Evolutionary conservation across 805 yeast species (phyloP), one percentile per base, ranked within the genome.

Genomic region (Wickerhamiella siamensis): DNA sequence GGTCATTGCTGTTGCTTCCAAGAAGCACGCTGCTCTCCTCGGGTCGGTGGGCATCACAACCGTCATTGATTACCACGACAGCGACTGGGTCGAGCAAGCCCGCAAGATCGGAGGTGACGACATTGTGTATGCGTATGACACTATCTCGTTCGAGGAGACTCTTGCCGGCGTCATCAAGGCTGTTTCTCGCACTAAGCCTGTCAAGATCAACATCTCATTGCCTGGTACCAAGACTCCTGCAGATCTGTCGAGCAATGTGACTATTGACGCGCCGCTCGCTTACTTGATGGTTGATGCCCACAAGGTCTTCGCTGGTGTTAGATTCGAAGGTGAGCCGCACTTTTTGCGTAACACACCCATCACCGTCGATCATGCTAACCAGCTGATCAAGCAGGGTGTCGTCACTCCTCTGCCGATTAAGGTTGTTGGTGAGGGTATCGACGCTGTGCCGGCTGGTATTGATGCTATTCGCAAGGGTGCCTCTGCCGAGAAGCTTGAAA

Each of bases 1-100:
- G 38, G 67, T 71, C 38, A 55, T 69, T 39, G 67, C 69, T 2
- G 67, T 71, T 39, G 76, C 79, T 8, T 70, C 77, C 3, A 51
- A 59, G 43, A 69, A 66, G 49, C 63, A 74, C 54, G 62, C 60
- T 46, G 60, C 58, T 8, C 54, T 50, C 40, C 53, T 75, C 46
- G 65, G 63, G 51, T 43, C 53, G 1, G 50, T 69, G 26, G 81
- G 80, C 48, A 78, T 77, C 19, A 70, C 65, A 45, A 8, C 6
- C 15, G 60, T 67, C 14, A 64, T 71, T 43, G 79, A 76, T 44
- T 51, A 51, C 40, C 47, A 48, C 10, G 72, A 69, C 44, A 50
- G 56, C 0, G 67, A 69, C 45, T 71, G 66, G 36, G 51, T 66
- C 41, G 67, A 65, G 19, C 62, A 67, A 52, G 67, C 72, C 43